phyloP scores from a whole-genome alignment of 2,329 filamentous ascomycete species.

The Periconia sp. region DNA sequence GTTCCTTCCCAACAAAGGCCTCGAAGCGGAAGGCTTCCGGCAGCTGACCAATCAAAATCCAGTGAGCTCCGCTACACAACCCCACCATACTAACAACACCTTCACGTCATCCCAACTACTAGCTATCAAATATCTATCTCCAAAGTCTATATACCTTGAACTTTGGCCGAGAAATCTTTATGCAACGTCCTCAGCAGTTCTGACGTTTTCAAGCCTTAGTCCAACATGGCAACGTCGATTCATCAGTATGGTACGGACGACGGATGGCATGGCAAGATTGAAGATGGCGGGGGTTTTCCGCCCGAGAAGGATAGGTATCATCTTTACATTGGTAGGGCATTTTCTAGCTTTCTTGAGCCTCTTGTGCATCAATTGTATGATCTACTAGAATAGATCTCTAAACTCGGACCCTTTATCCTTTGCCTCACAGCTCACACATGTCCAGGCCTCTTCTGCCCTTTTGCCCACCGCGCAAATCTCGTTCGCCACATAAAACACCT shows the following conservation, averaged over 20 bases:
- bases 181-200: too few species aligned
- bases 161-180: too few species aligned
- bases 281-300: slow-evolving; percentile 54
- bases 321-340: slow-evolving; percentile 56
- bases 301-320: slow-evolving; percentile 61
- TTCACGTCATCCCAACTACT: background rate
- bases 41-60: background rate
- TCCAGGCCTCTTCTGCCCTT: slow-evolving; percentile 67
- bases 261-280: slow-evolving; percentile 60
- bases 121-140: too few species aligned
- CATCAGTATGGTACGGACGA: slow-evolving; percentile 50
- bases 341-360: too few species aligned
- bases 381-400: background rate
- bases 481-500: slow-evolving; percentile 65
- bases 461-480: slow-evolving; percentile 66
- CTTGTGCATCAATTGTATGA: background rate
- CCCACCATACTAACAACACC: background rate
- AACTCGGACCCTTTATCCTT: too few species aligned
- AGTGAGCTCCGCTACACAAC: background rate
- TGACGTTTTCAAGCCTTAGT: background rate
- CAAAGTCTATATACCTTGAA: too few species aligned
- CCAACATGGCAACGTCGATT: slow-evolving; percentile 19
- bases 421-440: background rate
- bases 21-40: too few species aligned
- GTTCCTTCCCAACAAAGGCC: too few species aligned